Evolutionary conservation across 768 basidiomycete genomes (phyloP).

Genomic region (Suillus brevipes): DNA sequence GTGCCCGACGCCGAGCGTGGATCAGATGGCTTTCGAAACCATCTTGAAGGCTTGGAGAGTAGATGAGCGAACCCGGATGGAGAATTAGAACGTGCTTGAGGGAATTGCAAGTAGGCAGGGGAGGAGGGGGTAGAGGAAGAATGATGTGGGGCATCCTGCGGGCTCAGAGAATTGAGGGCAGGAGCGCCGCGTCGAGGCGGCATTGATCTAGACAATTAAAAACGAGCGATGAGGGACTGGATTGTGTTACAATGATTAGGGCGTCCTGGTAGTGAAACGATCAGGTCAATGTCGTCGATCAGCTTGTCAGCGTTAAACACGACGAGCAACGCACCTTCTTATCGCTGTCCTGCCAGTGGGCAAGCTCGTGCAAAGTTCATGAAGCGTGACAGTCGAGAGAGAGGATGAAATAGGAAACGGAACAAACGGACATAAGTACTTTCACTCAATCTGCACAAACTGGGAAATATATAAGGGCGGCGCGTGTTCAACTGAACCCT

Average conservation of each 20-base stretch:
- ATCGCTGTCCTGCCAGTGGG: not conserved
- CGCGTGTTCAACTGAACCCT: not conserved
- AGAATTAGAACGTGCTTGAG: conserved; percentile 57
- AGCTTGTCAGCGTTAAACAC: not conserved
- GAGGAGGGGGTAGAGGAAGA: conserved; percentile 29
- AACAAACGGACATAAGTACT: conserved; percentile 5
- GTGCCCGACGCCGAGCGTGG: conserved; percentile 43
- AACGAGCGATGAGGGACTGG: conserved; percentile 13
- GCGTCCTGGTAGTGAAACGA: not conserved
- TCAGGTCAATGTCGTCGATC: not conserved
- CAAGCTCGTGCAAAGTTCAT: conserved; percentile 1
- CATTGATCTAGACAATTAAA: conserved; percentile 34
- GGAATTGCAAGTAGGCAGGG: conserved; percentile 38
- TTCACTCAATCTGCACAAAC: conserved; percentile 1
- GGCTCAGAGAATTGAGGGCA: conserved; percentile 40
- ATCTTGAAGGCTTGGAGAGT: conserved; percentile 66
- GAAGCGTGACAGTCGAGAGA: conserved; percentile 1
- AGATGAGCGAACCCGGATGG: conserved; percentile 66
- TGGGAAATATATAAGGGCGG: conserved; percentile 4
- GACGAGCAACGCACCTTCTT: not conserved
- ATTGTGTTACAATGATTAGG: conserved; percentile 6
- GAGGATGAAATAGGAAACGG: conserved; percentile 4
- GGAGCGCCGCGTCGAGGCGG: conserved; percentile 49
- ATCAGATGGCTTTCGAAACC: conserved; percentile 67
- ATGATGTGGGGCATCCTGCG: conserved; percentile 30